Percentiles rank a stretch among this genome's conserved stretches.
phyloP scores from a whole-genome alignment of 345 rosid species.

The Salix suchowensis region DNA sequence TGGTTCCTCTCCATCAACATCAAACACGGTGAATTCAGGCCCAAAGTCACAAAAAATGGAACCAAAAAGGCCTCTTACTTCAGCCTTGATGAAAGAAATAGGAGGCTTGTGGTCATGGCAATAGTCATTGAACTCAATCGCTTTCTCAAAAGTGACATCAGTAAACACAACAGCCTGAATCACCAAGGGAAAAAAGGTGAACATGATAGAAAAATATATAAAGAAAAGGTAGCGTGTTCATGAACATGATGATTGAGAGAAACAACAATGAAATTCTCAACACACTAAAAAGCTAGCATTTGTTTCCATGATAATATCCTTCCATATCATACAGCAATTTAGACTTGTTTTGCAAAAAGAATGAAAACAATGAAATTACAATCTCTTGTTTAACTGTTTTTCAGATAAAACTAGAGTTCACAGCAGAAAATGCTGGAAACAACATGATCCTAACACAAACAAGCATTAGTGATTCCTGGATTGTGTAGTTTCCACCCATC shows the following conservation, averaged over 20 bases:
- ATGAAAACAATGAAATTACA: neutral
- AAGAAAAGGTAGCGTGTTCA: neutral
- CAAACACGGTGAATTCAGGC: slow-evolving; percentile 77
- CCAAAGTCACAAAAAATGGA: slow-evolving; percentile 95
- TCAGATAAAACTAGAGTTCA: neutral
- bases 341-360: neutral
- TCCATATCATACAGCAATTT: neutral
- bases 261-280: neutral
- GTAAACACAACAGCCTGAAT: slow-evolving; percentile 88
- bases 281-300: too few species aligned
- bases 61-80: slow-evolving; percentile 94
- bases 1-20: slow-evolving; percentile 95
- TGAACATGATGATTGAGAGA: neutral
- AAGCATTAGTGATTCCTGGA: too few species aligned
- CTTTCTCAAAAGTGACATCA: slow-evolving; percentile 64
- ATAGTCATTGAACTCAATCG: slow-evolving; percentile 76
- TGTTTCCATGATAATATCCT: too few species aligned
- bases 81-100: slow-evolving; percentile 80
- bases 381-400: neutral
- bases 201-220: neutral
- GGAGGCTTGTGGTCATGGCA: slow-evolving; percentile 84
- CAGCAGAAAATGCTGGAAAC: too few species aligned
- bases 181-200: neutral
- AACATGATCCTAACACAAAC: too few species aligned
- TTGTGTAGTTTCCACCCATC: too few species aligned